Percentiles rank a stretch among this genome's conserved stretches.
These are phyloP conservation scores for Penicillium fimorum DNA, from an alignment of 495 filamentous ascomycete genomes.

Conservation along the genomic window DNA sequence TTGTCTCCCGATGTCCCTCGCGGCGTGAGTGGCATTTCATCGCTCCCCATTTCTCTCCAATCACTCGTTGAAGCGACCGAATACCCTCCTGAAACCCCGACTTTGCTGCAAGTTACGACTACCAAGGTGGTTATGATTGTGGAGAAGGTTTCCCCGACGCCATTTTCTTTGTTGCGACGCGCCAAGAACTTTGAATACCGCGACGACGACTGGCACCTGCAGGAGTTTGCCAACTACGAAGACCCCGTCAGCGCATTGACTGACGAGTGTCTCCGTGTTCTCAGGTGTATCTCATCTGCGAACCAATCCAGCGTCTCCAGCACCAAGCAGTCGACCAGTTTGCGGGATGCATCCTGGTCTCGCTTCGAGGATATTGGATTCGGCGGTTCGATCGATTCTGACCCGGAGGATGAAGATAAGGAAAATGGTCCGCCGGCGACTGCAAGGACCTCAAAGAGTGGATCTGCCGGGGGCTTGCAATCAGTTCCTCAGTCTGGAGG, in stretches of 20 bases:
- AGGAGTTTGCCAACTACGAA: slow-evolving; percentile 81
- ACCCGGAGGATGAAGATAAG: slow-evolving; percentile 54
- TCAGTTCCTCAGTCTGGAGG: slow-evolving; percentile 60
- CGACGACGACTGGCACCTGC: slow-evolving; percentile 78
- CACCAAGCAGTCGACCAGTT: slow-evolving; percentile 64
- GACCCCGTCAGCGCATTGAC: slow-evolving; percentile 87
- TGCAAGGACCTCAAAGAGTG: slow-evolving; percentile 35
- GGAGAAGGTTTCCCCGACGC: slow-evolving; percentile 90
- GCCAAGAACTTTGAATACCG: slow-evolving; percentile 95
- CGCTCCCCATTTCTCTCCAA: slow-evolving; percentile 85
- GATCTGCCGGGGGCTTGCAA: slow-evolving; percentile 42
- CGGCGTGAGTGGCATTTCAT: slow-evolving; percentile 71
- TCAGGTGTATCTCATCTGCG: slow-evolving; percentile 80
- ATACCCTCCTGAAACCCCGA: slow-evolving; percentile 83
- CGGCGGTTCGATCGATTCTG: slow-evolving; percentile 67
- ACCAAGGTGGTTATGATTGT: slow-evolving; percentile 96
- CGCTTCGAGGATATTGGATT: slow-evolving; percentile 96
- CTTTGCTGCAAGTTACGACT: slow-evolving; percentile 73
- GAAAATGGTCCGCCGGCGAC: slow-evolving; percentile 42
- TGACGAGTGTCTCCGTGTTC: slow-evolving; percentile 87
- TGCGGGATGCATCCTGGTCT: slow-evolving; percentile 90
- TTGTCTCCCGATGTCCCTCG: slow-evolving; percentile 73
- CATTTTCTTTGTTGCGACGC: slow-evolving; percentile 84
- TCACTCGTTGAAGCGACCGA: slow-evolving; percentile 88
- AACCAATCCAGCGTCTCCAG: slow-evolving; percentile 76